A percentile compares a stretch with the other conserved stretches of the same genome.
phyloP scores from a whole-genome alignment of 257 asterid species.

The Parsonsia alboflavescens region DNA sequence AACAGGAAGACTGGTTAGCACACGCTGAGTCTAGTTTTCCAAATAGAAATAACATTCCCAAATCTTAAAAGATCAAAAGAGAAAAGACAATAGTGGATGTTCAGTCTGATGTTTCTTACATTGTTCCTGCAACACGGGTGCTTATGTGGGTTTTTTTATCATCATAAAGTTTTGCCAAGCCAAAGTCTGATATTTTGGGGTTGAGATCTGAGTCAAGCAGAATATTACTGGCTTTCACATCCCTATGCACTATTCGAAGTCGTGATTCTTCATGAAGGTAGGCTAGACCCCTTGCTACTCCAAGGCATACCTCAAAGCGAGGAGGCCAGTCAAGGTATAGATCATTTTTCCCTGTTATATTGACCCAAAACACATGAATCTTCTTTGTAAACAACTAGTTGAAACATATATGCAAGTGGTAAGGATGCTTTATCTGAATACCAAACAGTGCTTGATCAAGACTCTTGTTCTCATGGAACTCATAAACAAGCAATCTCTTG shows the following conservation, averaged over 20 bases:
- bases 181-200: slow-evolving; percentile 76
- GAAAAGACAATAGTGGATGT: background rate
- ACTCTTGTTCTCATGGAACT: too few relatives aligned
- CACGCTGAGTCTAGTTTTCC: background rate
- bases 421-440: too few relatives aligned
- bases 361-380: too few relatives aligned
- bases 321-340: too few relatives aligned
- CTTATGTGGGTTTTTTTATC: slow-evolving; percentile 61
- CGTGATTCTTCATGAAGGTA: too few relatives aligned
- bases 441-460: too few relatives aligned
- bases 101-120: slow-evolving; percentile 37
- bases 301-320: too few relatives aligned
- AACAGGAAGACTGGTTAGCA: background rate
- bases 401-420: too few relatives aligned
- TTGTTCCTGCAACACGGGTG: slow-evolving; percentile 86
- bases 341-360: too few relatives aligned
- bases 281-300: too few relatives aligned
- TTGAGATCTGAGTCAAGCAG: slow-evolving; percentile 57
- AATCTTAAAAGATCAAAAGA: background rate
- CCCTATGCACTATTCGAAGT: slow-evolving; percentile 27
- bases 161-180: slow-evolving; percentile 62
- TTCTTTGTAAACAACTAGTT: too few relatives aligned
- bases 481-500: too few relatives aligned
- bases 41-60: background rate
- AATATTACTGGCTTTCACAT: slow-evolving; percentile 79